These are phyloP conservation scores for Diaporthe citrichinensis DNA, from an alignment of 2,329 filamentous ascomycete species.

Conservation along the genomic window DNA sequence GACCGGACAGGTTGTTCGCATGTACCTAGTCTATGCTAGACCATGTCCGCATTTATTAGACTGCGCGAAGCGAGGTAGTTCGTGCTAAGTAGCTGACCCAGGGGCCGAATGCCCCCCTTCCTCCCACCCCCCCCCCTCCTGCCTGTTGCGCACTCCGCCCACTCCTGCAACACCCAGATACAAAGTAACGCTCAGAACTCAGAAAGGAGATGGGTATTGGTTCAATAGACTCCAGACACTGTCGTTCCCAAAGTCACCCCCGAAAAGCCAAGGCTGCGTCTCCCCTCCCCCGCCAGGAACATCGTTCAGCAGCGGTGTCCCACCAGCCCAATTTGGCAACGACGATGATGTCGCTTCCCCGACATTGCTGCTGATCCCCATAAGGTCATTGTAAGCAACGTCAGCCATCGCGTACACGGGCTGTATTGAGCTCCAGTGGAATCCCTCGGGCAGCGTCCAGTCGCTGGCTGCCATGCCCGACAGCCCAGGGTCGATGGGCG, in stretches of 20 bases:
- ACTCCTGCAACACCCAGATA: not conserved
- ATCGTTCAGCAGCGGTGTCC: slow-evolving; percentile 37
- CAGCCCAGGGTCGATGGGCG: slow-evolving; percentile 27
- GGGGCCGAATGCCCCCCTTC: not conserved
- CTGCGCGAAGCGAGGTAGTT: not conserved
- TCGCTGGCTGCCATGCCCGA: slow-evolving; percentile 43
- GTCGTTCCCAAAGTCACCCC: slow-evolving; percentile 48
- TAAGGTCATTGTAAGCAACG: slow-evolving; percentile 69
- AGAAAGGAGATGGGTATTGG: slow-evolving; percentile 47
- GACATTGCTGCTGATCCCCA: slow-evolving; percentile 54
- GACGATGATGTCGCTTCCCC: slow-evolving; percentile 46
- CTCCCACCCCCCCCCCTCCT: no score
- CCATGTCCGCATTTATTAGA: slow-evolving; percentile 8
- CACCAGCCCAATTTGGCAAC: slow-evolving; percentile 43
- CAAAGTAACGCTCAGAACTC: not conserved
- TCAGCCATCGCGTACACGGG: slow-evolving; percentile 71
- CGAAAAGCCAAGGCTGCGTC: slow-evolving; percentile 45
- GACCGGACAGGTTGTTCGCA: not conserved
- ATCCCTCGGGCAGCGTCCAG: slow-evolving; percentile 60
- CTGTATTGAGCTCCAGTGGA: slow-evolving; percentile 66
- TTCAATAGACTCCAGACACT: slow-evolving; percentile 50
- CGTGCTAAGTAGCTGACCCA: not conserved
- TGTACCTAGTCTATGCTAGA: not conserved
- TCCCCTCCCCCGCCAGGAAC: slow-evolving; percentile 32
- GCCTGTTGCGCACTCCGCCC: not conserved